Evolutionary conservation across 1,139 yeast species (phyloP).

Genomic region (Pichia sp.): DNA sequence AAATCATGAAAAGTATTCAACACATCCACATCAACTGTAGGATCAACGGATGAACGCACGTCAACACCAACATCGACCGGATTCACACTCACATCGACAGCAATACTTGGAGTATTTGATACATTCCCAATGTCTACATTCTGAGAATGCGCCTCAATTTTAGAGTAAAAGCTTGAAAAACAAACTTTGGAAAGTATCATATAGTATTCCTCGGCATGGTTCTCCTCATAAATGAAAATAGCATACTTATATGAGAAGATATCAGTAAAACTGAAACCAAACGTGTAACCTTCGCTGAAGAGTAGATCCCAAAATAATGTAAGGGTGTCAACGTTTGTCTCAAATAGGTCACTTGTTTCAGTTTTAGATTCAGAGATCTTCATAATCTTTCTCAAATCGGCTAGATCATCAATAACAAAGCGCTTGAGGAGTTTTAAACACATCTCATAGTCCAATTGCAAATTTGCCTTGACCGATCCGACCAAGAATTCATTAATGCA

Average conservation of each 20-base stretch:
- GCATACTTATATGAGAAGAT: constrained; percentile 1
- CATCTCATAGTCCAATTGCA: constrained; percentile 25
- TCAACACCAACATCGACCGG: not conserved
- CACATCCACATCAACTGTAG: constrained; percentile 19
- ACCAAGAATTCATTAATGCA: constrained; percentile 22
- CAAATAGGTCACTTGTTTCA: constrained; percentile 1
- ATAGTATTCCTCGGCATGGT: constrained; percentile 6
- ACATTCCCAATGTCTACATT: too few relatives aligned
- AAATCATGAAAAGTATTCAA: constrained; percentile 21
- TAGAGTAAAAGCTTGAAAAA: too few relatives aligned
- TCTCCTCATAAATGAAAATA: constrained; percentile 1
- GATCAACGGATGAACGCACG: constrained; percentile 4
- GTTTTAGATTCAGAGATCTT: constrained; percentile 23
- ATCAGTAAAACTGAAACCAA: not conserved
- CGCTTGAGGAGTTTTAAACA: constrained; percentile 20
- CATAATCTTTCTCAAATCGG: constrained; percentile 28
- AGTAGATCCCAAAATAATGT: constrained; percentile 11
- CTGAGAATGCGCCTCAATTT: too few relatives aligned
- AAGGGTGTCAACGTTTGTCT: constrained; percentile 1
- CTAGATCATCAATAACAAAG: constrained; percentile 32
- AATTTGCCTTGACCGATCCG: constrained; percentile 22
- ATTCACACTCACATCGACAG: not conserved
- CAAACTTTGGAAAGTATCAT: constrained; percentile 6
- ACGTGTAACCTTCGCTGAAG: too few relatives aligned
- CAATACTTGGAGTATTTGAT: too few relatives aligned